A percentile compares a stretch with the other conserved stretches of the same genome.
These are phyloP conservation scores for Candida piceae DNA, from an alignment of 805 yeast genomes.

Conservation along the genomic window DNA sequence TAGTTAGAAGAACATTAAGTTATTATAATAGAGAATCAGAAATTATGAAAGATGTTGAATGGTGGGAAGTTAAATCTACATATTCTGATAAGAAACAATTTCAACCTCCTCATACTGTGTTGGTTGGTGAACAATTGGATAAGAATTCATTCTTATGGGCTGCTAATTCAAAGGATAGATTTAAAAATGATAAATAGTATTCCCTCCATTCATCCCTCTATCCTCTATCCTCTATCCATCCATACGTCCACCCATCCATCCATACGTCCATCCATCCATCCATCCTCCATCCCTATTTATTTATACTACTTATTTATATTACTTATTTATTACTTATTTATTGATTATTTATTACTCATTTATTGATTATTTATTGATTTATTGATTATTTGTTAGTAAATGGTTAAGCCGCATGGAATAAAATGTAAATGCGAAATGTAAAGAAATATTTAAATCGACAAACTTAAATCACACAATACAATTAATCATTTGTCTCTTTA, in stretches of 20 bases:
- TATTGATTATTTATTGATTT: conserved; percentile 5
- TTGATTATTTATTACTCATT: conserved; percentile 8
- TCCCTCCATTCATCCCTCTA: too few species aligned
- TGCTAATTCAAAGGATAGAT: conserved; percentile 30
- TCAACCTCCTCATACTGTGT: conserved; percentile 33
- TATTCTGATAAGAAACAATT: conserved; percentile 31
- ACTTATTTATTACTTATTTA: conserved; percentile 6
- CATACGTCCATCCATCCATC: conserved; percentile 1
- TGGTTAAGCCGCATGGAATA: too few species aligned
- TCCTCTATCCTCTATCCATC: too few species aligned
- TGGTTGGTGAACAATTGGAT: conserved; percentile 33
- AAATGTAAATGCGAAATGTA: background rate
- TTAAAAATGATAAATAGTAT: too few species aligned
- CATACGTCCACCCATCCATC: too few species aligned
- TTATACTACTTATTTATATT: conserved; percentile 1
- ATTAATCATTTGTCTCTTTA: too few species aligned
- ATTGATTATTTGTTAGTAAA: conserved; percentile 1
- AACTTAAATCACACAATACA: too few species aligned
- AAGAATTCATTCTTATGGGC: conserved; percentile 23
- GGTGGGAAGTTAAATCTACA: conserved; percentile 51
- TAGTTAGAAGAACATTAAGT: conserved; percentile 63
- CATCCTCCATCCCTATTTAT: conserved; percentile 7
- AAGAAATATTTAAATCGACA: too few species aligned
- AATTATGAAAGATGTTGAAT: conserved; percentile 56
- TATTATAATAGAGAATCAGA: conserved; percentile 66